Conservation (phyloP, 2,329 filamentous ascomycete genomes). For the Pseudocercospora macadamiae region DNA sequence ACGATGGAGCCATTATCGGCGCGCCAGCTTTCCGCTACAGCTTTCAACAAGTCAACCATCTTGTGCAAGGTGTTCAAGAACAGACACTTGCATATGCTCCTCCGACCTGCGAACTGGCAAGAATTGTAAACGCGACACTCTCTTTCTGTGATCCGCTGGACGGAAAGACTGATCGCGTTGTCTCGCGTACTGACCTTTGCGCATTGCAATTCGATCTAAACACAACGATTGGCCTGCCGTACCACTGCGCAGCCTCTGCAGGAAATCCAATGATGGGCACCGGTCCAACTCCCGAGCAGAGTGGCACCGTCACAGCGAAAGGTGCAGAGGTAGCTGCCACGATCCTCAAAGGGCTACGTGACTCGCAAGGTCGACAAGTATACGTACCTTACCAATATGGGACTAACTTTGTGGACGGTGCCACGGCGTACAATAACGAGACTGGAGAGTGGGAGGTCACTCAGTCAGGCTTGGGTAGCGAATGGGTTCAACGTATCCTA, state of each 20-base stretch:
- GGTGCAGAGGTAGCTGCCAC: conserved; percentile 40
- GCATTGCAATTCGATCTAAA: conserved; percentile 51
- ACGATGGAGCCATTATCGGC: conserved; percentile 52
- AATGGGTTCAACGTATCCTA: conserved; percentile 50
- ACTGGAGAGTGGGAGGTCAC: conserved; percentile 39
- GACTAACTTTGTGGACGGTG: conserved; percentile 40
- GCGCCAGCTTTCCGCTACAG: conserved; percentile 53
- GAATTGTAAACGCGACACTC: conserved; percentile 60
- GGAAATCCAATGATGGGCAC: conserved; percentile 33
- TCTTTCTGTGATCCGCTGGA: conserved; percentile 59
- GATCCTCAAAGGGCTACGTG: conserved; percentile 46
- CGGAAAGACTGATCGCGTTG: conserved; percentile 58
- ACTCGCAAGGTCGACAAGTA: conserved; percentile 44
- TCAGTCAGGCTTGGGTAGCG: conserved; percentile 41
- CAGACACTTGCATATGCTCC: conserved; percentile 46
- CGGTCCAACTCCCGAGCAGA: conserved; percentile 38
- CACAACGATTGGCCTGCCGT: conserved; percentile 52
- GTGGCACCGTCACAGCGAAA: conserved; percentile 38
- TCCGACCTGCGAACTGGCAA: conserved; percentile 51
- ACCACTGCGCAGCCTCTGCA: conserved; percentile 44
- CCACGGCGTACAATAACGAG: conserved; percentile 40
- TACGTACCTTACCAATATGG: conserved; percentile 44
- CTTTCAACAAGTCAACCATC: conserved; percentile 52
- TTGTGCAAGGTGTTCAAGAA: conserved; percentile 46
- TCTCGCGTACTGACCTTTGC: conserved; percentile 55